Conservation (phyloP, 2,329 filamentous ascomycete genomes). For the Pseudogymnoascus sp. region DNA sequence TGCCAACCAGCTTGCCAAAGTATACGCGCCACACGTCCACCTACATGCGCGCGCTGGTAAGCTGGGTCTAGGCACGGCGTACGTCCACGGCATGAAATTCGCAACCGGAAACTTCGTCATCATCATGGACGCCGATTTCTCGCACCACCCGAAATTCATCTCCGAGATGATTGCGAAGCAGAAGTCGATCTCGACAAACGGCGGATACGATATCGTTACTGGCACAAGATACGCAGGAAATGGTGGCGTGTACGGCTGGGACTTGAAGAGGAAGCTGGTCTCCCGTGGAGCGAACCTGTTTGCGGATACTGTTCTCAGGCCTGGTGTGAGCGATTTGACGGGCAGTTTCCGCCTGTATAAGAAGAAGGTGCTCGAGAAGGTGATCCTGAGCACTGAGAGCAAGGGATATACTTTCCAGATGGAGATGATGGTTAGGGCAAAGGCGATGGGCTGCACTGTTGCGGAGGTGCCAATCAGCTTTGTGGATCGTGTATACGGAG, state of each 20-base stretch:
- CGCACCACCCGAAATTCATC: constrained; percentile 98
- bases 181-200: constrained; percentile 42
- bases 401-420: constrained; percentile 99
- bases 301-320: constrained; percentile 86
- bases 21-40: constrained; percentile 71
- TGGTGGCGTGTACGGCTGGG: constrained; percentile 92
- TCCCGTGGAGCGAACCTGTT: constrained; percentile 87
- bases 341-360: constrained; percentile 95
- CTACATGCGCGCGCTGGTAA: constrained; percentile 89
- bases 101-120: constrained; percentile 90
- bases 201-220: constrained; percentile 94
- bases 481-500: constrained; percentile 90
- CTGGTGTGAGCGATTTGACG: constrained; percentile 91
- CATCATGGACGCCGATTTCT: constrained; percentile 99
- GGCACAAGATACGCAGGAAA: constrained; percentile 88
- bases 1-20: constrained; percentile 81
- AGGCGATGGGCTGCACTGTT: constrained; percentile 90
- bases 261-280: constrained; percentile 62
- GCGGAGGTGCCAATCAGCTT: constrained; percentile 95
- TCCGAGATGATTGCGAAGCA: constrained; percentile 84
- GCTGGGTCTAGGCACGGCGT: constrained; percentile 92
- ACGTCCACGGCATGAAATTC: constrained; percentile 89
- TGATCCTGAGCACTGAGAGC: constrained; percentile 83
- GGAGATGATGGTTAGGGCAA: constrained; percentile 98
- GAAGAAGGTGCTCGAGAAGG: constrained; percentile 78